A percentile compares a stretch with the other conserved stretches of the same genome.
phyloP scores from a whole-genome alignment of 164 flowering plant genomes.

The Akebia trifoliata region DNA sequence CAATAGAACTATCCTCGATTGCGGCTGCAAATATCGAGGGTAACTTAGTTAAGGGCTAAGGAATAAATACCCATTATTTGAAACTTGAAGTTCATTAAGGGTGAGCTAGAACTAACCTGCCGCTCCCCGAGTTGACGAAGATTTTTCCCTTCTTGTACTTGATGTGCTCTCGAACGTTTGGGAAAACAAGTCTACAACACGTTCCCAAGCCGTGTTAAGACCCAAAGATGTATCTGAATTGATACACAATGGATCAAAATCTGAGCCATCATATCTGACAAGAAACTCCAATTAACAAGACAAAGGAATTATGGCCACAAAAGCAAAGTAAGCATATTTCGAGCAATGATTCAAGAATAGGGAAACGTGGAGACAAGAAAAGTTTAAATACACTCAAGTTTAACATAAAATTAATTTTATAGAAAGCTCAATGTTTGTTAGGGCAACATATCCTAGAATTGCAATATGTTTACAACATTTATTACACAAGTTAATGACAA shows the following conservation, averaged over 20 bases:
- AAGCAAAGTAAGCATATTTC: conserved; percentile 1
- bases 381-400: not conserved
- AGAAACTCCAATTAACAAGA: conserved; percentile 15
- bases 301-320: not conserved
- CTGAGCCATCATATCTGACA: conserved; percentile 45
- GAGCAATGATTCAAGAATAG: not conserved
- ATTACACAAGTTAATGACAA: not conserved
- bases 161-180: conserved; percentile 60
- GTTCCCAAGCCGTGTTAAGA: conserved; percentile 46
- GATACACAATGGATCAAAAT: conserved; percentile 87
- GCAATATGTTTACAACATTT: not conserved
- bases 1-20: conserved; percentile 97
- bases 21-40: conserved; percentile 69
- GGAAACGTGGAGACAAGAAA: not conserved
- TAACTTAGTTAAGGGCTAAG: conserved; percentile 19
- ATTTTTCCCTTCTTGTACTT: conserved; percentile 56
- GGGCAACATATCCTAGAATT: not conserved
- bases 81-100: conserved; percentile 7
- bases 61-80: not conserved
- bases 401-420: too few species aligned
- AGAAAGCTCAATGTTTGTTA: not conserved
- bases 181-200: conserved; percentile 35
- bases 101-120: conserved; percentile 57
- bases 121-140: conserved; percentile 64
- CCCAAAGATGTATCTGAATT: conserved; percentile 37